Evolutionary conservation across 208 protist genomes (phyloP), one percentile per base, ranked within the genome.

Genomic region (Leishmania braziliensis): DNA sequence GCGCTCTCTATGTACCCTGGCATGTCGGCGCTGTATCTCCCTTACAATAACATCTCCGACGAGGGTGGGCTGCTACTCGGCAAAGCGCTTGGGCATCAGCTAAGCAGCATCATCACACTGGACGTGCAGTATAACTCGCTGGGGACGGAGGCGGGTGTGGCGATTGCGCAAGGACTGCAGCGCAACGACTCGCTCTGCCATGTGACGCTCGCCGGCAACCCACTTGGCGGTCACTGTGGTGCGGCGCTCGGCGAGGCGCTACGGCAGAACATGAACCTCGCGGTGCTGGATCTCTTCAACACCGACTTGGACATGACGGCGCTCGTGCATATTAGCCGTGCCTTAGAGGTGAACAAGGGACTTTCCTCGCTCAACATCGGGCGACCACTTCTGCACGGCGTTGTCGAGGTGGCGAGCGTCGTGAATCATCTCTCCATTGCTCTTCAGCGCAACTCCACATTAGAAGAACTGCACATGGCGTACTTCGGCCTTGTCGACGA

Each of bases 111-210:
- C 54, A 80, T 88, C 26, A 77, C 79, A 46, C 75, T 97, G 3
- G 90, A 96, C 68, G 76, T 97, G 16, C 87, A 88, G 43, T 78
- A 91, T 79, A 95, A 97, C 84, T 73, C 71, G 20, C 91, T 95
- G 43, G 85, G 84, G 62, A 56, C 66, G n/a, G 82, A 89, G 62
- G 89, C 79, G 8, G 91, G 77, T 2, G 80, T 81, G 6, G 92
- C 87, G 5, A 65, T 97, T 14, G 86, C 85, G 0, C 60, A 82
- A 9, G 87, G 86, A 3, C 65, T 90, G 23, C 72, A 76, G 69
- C 23, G 14, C 4, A 88, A 89, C 77, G 50, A 65, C 10, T 81
- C 77, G 43, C 54, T 96, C 26, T 62, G 72, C 33, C 62, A 80
- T 48, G 65, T 96, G 43, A 62, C 78, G 54, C 84, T 94, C 0